Evolutionary conservation across 345 rosid species (phyloP), one percentile per base, ranked within the genome.

Genomic region (Gossypium sturtianum): DNA sequence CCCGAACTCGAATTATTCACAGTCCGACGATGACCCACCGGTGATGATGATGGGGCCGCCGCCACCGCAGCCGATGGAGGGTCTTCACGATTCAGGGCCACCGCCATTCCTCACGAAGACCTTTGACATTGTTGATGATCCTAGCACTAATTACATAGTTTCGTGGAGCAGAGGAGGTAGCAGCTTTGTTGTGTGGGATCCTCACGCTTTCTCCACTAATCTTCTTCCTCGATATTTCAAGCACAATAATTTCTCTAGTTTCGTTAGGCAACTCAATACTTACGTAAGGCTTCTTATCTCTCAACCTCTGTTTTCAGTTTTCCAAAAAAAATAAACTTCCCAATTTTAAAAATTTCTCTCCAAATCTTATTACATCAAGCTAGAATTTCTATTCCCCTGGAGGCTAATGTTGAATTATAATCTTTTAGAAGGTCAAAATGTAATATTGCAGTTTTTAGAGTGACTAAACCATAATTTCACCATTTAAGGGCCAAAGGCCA

Each of bases 231-330:
- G 84, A 11, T 86, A 79, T 81, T 94, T 94, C 89, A 94, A 94
- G 87, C 98, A 94, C 84, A 94, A 87, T 78, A 94, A 94, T 74
- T 94, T 90, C 86, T 92, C 97, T 53, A 92, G 98, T 77, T 94
- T 94, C 74, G 91, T 94, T 77, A 84, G 97, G 73, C 97, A 94
- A 74, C 88, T 94, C 45, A 92, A 94, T 70, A 94, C 97, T 76
- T 94, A 94, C 62, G 97, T 92, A 77, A 82, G 97, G 82, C 9
- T 20, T 56, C 20, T 60, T 29, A 9, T 62, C 49, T 29, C 44
- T 19, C 6, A 34, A 47, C 0, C 3, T 20, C 59, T 17, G 15
- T 62, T 65, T 29, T 27, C 43, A 1, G 29, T 0, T 71, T 54
- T 34, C 19, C n/a, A 34, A 34, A 34, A 34, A 34, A 34, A 34